Conservation (phyloP, 306 rosid genomes). For the Casuarina glauca region DNA sequence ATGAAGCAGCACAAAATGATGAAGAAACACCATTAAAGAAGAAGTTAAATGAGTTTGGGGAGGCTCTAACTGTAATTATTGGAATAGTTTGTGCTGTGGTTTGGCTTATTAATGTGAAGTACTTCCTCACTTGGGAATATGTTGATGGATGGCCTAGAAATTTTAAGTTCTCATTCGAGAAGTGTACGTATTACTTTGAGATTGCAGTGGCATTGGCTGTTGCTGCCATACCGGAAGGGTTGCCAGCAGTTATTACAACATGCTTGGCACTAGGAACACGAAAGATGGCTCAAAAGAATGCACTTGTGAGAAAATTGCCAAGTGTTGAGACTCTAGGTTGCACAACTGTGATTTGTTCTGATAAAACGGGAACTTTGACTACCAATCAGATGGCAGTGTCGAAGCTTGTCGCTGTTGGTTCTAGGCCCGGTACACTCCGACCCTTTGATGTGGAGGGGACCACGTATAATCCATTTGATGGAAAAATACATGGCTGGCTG, state of each 20-base stretch:
- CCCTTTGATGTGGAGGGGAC: constrained; percentile 77
- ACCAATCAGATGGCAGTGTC: constrained; percentile 81
- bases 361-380: constrained; percentile 60
- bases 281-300: constrained; percentile 64
- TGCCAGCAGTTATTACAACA: constrained; percentile 56
- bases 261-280: constrained; percentile 60
- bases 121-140: constrained; percentile 52
- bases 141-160: constrained; percentile 56
- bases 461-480: constrained; percentile 64
- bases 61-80: constrained; percentile 45
- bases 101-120: constrained; percentile 59
- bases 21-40: constrained; percentile 87
- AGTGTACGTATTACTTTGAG: constrained; percentile 61
- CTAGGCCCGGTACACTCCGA: constrained; percentile 37
- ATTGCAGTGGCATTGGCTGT: constrained; percentile 64
- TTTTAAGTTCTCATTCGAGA: constrained; percentile 59
- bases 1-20: constrained; percentile 58
- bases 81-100: constrained; percentile 54
- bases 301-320: constrained; percentile 69
- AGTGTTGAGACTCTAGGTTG: constrained; percentile 62
- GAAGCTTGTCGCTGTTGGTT: constrained; percentile 66
- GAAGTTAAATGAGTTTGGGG: constrained; percentile 61
- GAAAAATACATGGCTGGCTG: constrained; percentile 63
- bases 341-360: constrained; percentile 60
- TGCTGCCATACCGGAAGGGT: constrained; percentile 64